These are phyloP conservation scores for Skeletonema tropicum DNA, from an alignment of 108 stramenopile genomes.

Conservation along the genomic window DNA sequence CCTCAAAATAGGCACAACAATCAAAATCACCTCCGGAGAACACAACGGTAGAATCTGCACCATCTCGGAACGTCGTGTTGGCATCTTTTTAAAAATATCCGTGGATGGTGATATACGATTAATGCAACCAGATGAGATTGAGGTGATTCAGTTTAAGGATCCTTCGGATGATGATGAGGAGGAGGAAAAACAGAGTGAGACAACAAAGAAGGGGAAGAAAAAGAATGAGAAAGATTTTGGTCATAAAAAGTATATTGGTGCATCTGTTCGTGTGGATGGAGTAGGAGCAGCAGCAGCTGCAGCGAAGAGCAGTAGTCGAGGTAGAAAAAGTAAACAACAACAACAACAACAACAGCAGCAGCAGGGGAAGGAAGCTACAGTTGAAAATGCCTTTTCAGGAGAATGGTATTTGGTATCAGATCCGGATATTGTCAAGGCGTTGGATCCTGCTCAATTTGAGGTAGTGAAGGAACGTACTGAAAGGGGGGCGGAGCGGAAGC, in stretches of 20 bases:
- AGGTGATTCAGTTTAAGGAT: neutral
- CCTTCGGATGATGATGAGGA: neutral
- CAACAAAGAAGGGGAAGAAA: neutral
- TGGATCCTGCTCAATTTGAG: slow-evolving; percentile 15
- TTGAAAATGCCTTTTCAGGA: slow-evolving; percentile 19
- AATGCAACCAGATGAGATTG: neutral
- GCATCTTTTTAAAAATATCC: neutral
- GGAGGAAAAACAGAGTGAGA: neutral
- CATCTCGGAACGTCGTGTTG: neutral
- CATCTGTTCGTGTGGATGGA: slow-evolving; percentile 5
- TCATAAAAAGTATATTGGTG: slow-evolving; percentile 24
- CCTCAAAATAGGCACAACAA: neutral
- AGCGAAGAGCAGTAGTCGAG: too few species aligned
- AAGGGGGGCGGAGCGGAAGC: neutral
- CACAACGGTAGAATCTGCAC: neutral
- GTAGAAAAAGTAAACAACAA: too few species aligned
- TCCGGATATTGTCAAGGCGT: slow-evolving; percentile 15
- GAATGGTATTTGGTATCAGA: slow-evolving; percentile 34
- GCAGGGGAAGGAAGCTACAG: neutral
- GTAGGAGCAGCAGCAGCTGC: neutral
- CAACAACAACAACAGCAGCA: neutral
- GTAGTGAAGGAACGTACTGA: slow-evolving; percentile 16
- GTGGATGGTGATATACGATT: neutral
- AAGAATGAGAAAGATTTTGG: neutral
- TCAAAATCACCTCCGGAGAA: neutral